Base-by-base conservation (phyloP, 176 grass and related monocot genomes). In the Chloris gayana region DNA sequence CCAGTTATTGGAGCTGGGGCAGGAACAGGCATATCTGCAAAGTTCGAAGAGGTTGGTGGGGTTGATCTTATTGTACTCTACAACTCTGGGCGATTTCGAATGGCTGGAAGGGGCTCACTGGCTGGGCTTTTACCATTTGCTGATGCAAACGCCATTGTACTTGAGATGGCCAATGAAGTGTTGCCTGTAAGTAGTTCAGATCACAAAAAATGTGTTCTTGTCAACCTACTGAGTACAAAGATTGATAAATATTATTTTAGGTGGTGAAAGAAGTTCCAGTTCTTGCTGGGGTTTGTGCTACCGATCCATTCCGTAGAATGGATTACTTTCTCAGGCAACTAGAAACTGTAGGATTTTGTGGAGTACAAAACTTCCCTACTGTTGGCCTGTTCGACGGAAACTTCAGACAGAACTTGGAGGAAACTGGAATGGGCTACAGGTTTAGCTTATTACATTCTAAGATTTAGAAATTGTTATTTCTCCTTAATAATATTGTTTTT, bases 391-490 rank as follows among this genome's bases (percentile, higher is more conserved):
- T 91, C 66, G 92, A 98, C 85, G 95, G 95, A 6, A 94, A 89
- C 74, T 98, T 98, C 83, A 86, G 92, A 53, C 80, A 93, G 64
- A 98, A 98, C 75, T 75, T 98, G 79, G 95, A 98, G 83, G 95
- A 98, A 90, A 98, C 95, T 80, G 92, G 95, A 86, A 94, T 98
- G 92, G 95, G 95, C 17, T 98, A 98, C 86, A 87, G 86, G 95
- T 98, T 89, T 67, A 41, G 8, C 61, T 86, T 51, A 42, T 34
- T 24, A 41, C 13, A 14, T 54, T 18, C 30, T 63, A 70, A 57
- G 27, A 61, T 68, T 68, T 68, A 31, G 3, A 9, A 50, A 60
- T 25, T 32, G 47, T 18, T n/a, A 66, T 29, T 12, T 68, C 14
- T 49, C 26, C 27, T 47, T 73, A 68, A 12, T 6, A 38, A 67